Percentiles rank a stretch among this genome's conserved stretches.
phyloP scores from a whole-genome alignment of 768 basidiomycete genomes.

The Fibroporia radiculosa region DNA sequence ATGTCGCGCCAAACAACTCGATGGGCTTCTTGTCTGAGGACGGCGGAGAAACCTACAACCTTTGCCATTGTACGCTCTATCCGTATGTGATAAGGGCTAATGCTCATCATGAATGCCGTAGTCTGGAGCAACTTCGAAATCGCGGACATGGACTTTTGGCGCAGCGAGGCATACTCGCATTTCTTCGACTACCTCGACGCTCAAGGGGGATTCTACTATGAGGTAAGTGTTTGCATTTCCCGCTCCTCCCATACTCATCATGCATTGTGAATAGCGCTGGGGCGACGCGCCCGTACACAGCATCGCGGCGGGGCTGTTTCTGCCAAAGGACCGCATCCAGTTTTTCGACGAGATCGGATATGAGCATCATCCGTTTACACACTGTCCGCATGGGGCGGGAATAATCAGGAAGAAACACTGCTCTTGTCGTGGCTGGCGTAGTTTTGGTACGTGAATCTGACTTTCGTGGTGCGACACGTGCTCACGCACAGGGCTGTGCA shows the following conservation, averaged over 20 bases:
- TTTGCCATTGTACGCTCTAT: slow-evolving; percentile 48
- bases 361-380: slow-evolving; percentile 46
- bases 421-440: slow-evolving; percentile 40
- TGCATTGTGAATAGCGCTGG: slow-evolving; percentile 24
- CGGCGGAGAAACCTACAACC: slow-evolving; percentile 54
- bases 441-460: slow-evolving; percentile 50
- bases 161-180: slow-evolving; percentile 70
- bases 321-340: slow-evolving; percentile 51
- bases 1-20: slow-evolving; percentile 49
- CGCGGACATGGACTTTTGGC: slow-evolving; percentile 84
- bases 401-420: slow-evolving; percentile 37
- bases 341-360: slow-evolving; percentile 75
- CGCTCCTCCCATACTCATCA: background rate
- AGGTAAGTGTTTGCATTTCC: slow-evolving; percentile 37
- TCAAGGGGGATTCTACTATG: slow-evolving; percentile 87
- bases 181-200: slow-evolving; percentile 81
- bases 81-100: too few species aligned
- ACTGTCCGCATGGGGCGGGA: slow-evolving; percentile 33
- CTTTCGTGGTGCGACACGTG: background rate
- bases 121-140: slow-evolving; percentile 76
- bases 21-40: slow-evolving; percentile 63
- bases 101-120: slow-evolving; percentile 17
- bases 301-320: slow-evolving; percentile 41
- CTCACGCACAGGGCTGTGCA: background rate
- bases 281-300: slow-evolving; percentile 43